Base-by-base conservation (phyloP, 148 eudicot genomes). In the Cornus florida region DNA sequence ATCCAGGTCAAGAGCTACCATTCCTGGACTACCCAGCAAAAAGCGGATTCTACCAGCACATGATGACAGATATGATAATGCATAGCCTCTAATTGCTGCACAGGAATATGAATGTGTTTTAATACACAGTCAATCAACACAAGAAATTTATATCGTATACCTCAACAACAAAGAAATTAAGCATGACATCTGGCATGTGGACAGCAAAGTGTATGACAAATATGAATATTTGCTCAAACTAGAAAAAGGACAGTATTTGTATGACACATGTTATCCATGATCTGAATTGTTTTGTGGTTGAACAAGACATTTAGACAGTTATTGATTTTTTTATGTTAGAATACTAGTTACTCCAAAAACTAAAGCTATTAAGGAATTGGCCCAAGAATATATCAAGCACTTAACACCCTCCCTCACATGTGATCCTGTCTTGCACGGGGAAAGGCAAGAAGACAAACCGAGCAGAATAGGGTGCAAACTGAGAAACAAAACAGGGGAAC, bases 1-100 rank as follows among this genome's bases (percentile, higher is more conserved):
- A 89, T 97, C 99, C 28, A 97, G 77, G 81, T 94, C 99, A 76
- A 97, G 97, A 69, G 99, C 99, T 84, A 97, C 99, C 98, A 97
- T 94, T 79, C 99, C 99, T 22, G 99, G 98, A 71, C 97, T 91
- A 60, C 91, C 91, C 80, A 97, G 90, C 89, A 97, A 82, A 88
- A 92, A 97, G 24, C 93, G 91, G 78, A 97, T 90, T 88, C 99
- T 88, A 83, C 98, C 95, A 59, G 99, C 98, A 84, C 95, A 97
- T 41, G 99, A 97, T 77, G 99, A 97, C 39, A 97, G 88, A 83
- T 97, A 97, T 23, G 99, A 97, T 75, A 94, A 85, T 31, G 99
- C 95, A 83, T 97, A 97, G 77, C 99, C 96, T 90, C 97, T 91
- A 87, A 97, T 89, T 28, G 99, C 99, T 97, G 95, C 89, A 89